Evolutionary conservation across 176 grass and related monocot species (phyloP).

Genomic region (Rhipidocladum racemiflorum): DNA sequence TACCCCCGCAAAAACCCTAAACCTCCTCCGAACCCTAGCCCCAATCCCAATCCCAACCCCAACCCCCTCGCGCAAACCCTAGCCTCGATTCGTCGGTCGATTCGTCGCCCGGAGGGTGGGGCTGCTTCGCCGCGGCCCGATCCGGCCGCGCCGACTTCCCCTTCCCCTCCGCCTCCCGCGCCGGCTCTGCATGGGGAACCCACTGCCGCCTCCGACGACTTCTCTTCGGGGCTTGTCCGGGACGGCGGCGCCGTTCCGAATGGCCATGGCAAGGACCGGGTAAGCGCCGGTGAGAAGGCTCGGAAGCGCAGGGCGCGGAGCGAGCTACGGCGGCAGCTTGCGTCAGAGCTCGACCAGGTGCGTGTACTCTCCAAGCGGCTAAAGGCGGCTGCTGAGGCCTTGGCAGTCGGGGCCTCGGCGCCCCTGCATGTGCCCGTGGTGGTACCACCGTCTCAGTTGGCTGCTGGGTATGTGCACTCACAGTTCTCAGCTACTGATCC

Average conservation of each 20-base stretch:
- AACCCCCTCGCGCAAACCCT: slow-evolving; percentile 42
- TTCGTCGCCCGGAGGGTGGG: slow-evolving; percentile 13
- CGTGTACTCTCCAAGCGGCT: slow-evolving; percentile 60
- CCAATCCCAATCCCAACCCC: slow-evolving; percentile 30
- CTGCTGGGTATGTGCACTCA: slow-evolving; percentile 38
- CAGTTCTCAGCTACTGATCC: slow-evolving; percentile 52
- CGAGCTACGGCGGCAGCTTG: slow-evolving; percentile 60
- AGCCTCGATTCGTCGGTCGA: slow-evolving; percentile 32
- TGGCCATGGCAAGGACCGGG: slow-evolving; percentile 23
- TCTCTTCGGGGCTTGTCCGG: slow-evolving; percentile 40
- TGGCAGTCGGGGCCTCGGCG: slow-evolving; percentile 19
- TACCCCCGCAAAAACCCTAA: slow-evolving; percentile 59
- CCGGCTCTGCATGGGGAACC: not conserved
- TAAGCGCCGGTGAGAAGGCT: slow-evolving; percentile 12
- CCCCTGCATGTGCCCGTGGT: not conserved
- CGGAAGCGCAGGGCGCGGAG: slow-evolving; percentile 51
- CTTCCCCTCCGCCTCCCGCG: not conserved
- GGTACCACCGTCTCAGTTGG: slow-evolving; percentile 1
- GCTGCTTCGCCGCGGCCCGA: slow-evolving; percentile 1
- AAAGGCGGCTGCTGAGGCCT: slow-evolving; percentile 35
- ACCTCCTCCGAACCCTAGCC: slow-evolving; percentile 30
- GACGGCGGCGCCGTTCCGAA: slow-evolving; percentile 35
- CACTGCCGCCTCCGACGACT: slow-evolving; percentile 19
- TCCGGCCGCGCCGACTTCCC: slow-evolving; percentile 18
- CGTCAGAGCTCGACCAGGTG: slow-evolving; percentile 69